Evolutionary conservation across 1,139 yeast genomes (phyloP), one percentile per base, ranked within the genome.

Genomic region (Yamadazyma dushanensis): DNA sequence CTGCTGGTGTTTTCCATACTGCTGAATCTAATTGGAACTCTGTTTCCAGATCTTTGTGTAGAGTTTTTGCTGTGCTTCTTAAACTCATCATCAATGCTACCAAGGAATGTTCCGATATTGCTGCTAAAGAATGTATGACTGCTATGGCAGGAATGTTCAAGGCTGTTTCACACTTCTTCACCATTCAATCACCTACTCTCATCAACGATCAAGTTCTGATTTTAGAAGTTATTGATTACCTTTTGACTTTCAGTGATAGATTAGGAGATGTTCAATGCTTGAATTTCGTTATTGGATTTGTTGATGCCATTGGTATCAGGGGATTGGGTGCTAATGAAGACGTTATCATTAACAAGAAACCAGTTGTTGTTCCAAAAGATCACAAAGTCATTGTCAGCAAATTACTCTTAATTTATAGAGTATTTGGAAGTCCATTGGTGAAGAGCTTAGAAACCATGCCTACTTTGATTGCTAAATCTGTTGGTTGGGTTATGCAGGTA

Each of bases 401-500:
- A 46, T 61, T 85, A 40, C 59, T 82, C 34, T 69, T 84, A 44
- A 66, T 81, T 40, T 77, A 80, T 51, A 67, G 84, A 36, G 61
- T 83, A 26, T 70, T 83, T 33, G 70, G 69, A 26, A 65, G 80
- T 3, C 57, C 70, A 50, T 54, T 78, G 33, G 65, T 70, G 32
- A 59, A 64, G 11, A 46, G 52, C 23, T 42, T 56, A 6, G 59
- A 58, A 14, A 55, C 71, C 9, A 62, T 81, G 29, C 64, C 70
- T 8, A 52, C 56, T 10, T 66, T 84, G 49, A 61, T 80, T 21
- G 62, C 73, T 5, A 65, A 70, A 36, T 60, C 84, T 16, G 71
- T 84, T 17, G 69, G 69, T 34, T 80, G 92, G 88, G 66, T 83
- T 1, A 63, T 82, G 63, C 78, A 78, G 39, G 77, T 82, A 3